Evolutionary conservation across 2,329 filamentous ascomycete genomes (phyloP).

Genomic region (Aspergillus niger): DNA sequence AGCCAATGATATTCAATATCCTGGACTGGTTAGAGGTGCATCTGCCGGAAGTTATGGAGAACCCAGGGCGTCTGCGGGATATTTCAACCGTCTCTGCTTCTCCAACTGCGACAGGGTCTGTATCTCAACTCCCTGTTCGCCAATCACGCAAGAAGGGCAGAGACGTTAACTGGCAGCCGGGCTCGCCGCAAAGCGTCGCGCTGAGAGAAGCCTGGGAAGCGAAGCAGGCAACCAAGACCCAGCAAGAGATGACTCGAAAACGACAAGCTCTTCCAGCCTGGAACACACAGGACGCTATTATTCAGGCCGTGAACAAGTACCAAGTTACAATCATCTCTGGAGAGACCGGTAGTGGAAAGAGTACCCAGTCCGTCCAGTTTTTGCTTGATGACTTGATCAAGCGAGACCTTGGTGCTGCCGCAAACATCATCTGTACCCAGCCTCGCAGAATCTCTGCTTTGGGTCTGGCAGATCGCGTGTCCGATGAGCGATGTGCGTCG

Average conservation of each 20-base stretch:
- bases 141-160: conserved; percentile 51
- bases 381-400: conserved; percentile 87
- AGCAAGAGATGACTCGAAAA: conserved; percentile 73
- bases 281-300: conserved; percentile 75
- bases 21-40: conserved; percentile 90
- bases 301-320: conserved; percentile 71
- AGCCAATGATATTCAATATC: conserved; percentile 88
- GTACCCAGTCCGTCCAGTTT: conserved; percentile 95
- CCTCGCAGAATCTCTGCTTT: conserved; percentile 92
- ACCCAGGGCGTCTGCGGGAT: conserved; percentile 79
- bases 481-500: conserved; percentile 79
- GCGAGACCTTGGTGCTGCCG: conserved; percentile 70
- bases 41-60: conserved; percentile 77
- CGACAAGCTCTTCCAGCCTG: conserved; percentile 82
- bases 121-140: conserved; percentile 29
- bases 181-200: conserved; percentile 60
- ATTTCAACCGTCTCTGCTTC: conserved; percentile 75
- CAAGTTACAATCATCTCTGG: conserved; percentile 96
- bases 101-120: conserved; percentile 17
- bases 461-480: conserved; percentile 89
- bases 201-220: conserved; percentile 66
- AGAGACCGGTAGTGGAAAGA: conserved; percentile 96
- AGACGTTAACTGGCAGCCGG: conserved; percentile 65
- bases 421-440: conserved; percentile 94
- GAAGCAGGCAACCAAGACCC: conserved; percentile 64